These are phyloP conservation scores for Sporothrix luriei DNA, from an alignment of 2,329 filamentous ascomycete species.

Conservation along the genomic window DNA sequence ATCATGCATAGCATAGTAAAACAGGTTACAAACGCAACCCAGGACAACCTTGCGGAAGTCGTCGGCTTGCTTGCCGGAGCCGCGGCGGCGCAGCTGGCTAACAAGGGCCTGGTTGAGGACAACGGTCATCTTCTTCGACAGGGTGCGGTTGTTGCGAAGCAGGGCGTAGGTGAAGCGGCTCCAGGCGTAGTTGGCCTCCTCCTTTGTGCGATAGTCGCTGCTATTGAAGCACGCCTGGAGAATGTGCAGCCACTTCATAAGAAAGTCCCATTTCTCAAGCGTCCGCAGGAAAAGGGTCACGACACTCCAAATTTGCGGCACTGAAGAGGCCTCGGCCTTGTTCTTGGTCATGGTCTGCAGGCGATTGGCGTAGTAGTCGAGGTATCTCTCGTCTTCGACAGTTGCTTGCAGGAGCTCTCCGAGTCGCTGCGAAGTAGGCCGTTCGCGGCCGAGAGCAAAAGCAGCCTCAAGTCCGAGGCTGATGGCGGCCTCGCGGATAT, in stretches of 20 bases:
- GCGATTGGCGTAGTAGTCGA: slow-evolving; percentile 67
- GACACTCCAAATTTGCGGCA: slow-evolving; percentile 88
- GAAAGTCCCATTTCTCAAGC: slow-evolving; percentile 71
- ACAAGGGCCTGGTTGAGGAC: slow-evolving; percentile 66
- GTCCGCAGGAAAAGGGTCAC: slow-evolving; percentile 75
- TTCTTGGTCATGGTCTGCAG: slow-evolving; percentile 70
- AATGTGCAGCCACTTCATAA: slow-evolving; percentile 73
- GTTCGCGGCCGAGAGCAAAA: slow-evolving; percentile 68
- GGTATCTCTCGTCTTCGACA: slow-evolving; percentile 65
- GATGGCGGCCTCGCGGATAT: slow-evolving; percentile 75
- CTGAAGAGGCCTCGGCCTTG: slow-evolving; percentile 63
- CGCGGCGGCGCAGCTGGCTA: slow-evolving; percentile 67
- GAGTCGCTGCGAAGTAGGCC: slow-evolving; percentile 66
- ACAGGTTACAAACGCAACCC: slow-evolving; percentile 74
- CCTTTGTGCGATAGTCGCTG: slow-evolving; percentile 68
- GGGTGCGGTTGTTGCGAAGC: slow-evolving; percentile 61
- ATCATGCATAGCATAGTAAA: slow-evolving; percentile 77
- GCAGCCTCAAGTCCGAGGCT: slow-evolving; percentile 71
- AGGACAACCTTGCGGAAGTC: slow-evolving; percentile 61
- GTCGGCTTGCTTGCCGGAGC: slow-evolving; percentile 58
- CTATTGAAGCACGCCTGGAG: slow-evolving; percentile 85
- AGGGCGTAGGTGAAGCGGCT: slow-evolving; percentile 78
- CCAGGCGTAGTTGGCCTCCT: slow-evolving; percentile 83
- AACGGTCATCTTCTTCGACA: slow-evolving; percentile 57
- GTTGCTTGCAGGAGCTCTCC: slow-evolving; percentile 63